These are phyloP conservation scores for Leptomonas seymouri DNA, from an alignment of 208 protist species.

Conservation along the genomic window DNA sequence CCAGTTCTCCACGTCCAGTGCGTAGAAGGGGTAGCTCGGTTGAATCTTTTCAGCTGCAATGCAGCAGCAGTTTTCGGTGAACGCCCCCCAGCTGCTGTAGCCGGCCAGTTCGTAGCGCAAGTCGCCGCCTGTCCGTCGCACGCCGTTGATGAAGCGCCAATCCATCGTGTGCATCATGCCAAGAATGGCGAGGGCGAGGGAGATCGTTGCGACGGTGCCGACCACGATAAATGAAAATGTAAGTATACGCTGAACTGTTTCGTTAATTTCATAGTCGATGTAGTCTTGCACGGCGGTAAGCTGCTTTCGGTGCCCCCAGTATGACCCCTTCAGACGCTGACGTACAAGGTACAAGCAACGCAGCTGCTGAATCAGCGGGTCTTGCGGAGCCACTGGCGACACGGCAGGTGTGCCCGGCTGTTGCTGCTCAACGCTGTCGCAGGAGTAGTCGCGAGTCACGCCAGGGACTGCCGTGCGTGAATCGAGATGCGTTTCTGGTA, in stretches of 20 bases:
- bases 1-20: slow-evolving; percentile 71
- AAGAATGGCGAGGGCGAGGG: slow-evolving; percentile 47
- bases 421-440: neutral
- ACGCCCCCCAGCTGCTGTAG: slow-evolving; percentile 56
- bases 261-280: slow-evolving; percentile 60
- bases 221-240: slow-evolving; percentile 55
- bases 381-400: neutral
- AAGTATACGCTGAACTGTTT: slow-evolving; percentile 43
- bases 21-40: slow-evolving; percentile 56
- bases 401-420: neutral
- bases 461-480: neutral
- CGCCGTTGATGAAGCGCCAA: slow-evolving; percentile 44
- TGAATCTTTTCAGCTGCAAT: slow-evolving; percentile 24
- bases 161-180: slow-evolving; percentile 57
- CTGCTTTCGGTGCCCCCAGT: slow-evolving; percentile 41
- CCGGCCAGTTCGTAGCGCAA: slow-evolving; percentile 48
- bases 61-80: slow-evolving; percentile 73
- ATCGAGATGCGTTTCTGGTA: neutral
- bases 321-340: slow-evolving; percentile 42
- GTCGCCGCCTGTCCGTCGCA: slow-evolving; percentile 3
- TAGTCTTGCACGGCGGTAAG: slow-evolving; percentile 52
- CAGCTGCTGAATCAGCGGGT: slow-evolving; percentile 33
- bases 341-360: slow-evolving; percentile 60
- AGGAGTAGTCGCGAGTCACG: too few species aligned
- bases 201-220: slow-evolving; percentile 39